A percentile compares a stretch with the other conserved stretches of the same genome.
phyloP scores from a whole-genome alignment of 306 rosid species.

The Vigna trinervia region DNA sequence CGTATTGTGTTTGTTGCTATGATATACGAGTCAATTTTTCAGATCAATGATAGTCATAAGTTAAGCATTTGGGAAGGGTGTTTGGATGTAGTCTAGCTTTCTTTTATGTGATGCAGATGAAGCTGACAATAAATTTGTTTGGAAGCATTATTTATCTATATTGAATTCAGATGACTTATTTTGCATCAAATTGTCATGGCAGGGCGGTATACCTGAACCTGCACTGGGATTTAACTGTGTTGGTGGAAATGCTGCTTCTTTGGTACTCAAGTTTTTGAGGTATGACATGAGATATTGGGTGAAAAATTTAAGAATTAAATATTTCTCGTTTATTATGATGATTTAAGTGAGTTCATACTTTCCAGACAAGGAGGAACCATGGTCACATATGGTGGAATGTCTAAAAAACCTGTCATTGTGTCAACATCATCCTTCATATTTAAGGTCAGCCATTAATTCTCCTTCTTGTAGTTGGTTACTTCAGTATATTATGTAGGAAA shows the following conservation, averaged over 20 bases:
- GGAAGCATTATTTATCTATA: slow-evolving; percentile 21
- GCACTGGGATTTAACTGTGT: slow-evolving; percentile 89
- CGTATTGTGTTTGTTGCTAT: slow-evolving; percentile 33
- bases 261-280: slow-evolving; percentile 92
- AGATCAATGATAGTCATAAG: slow-evolving; percentile 28
- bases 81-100: slow-evolving; percentile 19
- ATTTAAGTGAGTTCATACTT: slow-evolving; percentile 28
- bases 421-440: slow-evolving; percentile 92
- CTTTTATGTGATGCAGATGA: neutral
- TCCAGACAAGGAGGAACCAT: slow-evolving; percentile 80
- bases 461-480: slow-evolving; percentile 17
- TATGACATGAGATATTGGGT: slow-evolving; percentile 41
- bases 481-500: neutral
- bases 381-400: slow-evolving; percentile 99
- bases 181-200: slow-evolving; percentile 47
- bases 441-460: slow-evolving; percentile 60
- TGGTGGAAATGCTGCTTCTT: slow-evolving; percentile 92
- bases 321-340: slow-evolving; percentile 18
- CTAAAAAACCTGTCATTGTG: slow-evolving; percentile 79
- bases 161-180: slow-evolving; percentile 29
- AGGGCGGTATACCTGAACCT: slow-evolving; percentile 81
- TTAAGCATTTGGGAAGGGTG: slow-evolving; percentile 29
- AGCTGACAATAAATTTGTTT: slow-evolving; percentile 1
- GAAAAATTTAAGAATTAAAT: slow-evolving; percentile 6
- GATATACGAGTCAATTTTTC: slow-evolving; percentile 24